Evolutionary conservation across 2,329 filamentous ascomycete species (phyloP).

Genomic region (Fusarium bactridioides): DNA sequence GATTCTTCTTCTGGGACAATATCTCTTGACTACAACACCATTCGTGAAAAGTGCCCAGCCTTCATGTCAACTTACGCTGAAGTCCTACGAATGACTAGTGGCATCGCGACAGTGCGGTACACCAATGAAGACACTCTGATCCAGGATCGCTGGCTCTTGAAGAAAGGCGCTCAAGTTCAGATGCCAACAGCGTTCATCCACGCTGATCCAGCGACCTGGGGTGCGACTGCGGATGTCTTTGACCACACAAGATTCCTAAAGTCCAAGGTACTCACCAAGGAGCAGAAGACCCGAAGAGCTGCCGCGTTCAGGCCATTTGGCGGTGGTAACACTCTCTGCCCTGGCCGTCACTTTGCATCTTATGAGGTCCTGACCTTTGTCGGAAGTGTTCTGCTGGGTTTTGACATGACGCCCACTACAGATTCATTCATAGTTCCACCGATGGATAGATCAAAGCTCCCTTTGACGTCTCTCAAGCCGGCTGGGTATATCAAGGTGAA

Average conservation of each 20-base stretch:
- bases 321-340: slow-evolving; percentile 29
- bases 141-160: slow-evolving; percentile 23
- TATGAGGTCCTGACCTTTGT: slow-evolving; percentile 29
- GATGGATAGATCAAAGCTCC: slow-evolving; percentile 31
- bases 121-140: slow-evolving; percentile 29
- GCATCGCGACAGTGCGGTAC: slow-evolving; percentile 31
- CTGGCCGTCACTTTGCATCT: slow-evolving; percentile 26
- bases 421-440: slow-evolving; percentile 8
- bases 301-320: slow-evolving; percentile 33
- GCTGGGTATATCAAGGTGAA: slow-evolving; percentile 3
- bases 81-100: slow-evolving; percentile 28
- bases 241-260: slow-evolving; percentile 30
- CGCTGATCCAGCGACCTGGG: slow-evolving; percentile 27
- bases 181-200: slow-evolving; percentile 37
- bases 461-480: slow-evolving; percentile 28
- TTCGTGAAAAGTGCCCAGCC: slow-evolving; percentile 20
- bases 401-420: slow-evolving; percentile 16
- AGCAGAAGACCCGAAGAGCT: slow-evolving; percentile 13
- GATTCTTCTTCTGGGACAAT: not conserved
- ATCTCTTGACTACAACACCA: not conserved
- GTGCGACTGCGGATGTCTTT: slow-evolving; percentile 21
- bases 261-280: slow-evolving; percentile 11
- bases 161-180: slow-evolving; percentile 33
- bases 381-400: slow-evolving; percentile 20
- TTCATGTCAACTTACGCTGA: slow-evolving; percentile 33